Percentiles rank a stretch among this genome's conserved stretches.
Conservation (phyloP, 1,284 basidiomycete genomes). For the Cryptococcus sp. region DNA sequence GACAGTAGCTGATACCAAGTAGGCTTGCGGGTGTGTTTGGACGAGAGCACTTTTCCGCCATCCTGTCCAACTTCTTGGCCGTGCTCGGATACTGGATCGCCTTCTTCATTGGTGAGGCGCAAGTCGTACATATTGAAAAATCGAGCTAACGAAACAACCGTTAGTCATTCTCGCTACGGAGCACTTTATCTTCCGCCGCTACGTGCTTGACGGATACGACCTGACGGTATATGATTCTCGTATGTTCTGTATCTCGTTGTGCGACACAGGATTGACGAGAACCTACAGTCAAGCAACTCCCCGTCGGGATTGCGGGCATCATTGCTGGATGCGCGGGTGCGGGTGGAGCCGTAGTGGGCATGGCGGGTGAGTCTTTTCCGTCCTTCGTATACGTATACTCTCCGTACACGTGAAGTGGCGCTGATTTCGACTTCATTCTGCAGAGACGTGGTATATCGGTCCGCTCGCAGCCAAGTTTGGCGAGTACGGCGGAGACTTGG, state of each 20-base stretch:
- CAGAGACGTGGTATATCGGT: conserved; percentile 58
- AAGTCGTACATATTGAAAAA: not conserved
- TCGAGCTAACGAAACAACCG: not conserved
- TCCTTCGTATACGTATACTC: too few relatives aligned
- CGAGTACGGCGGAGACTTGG: conserved; percentile 60
- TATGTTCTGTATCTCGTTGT: not conserved
- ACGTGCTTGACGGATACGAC: conserved; percentile 58
- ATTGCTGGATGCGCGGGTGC: conserved; percentile 59
- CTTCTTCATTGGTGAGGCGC: conserved; percentile 54
- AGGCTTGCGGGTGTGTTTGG: conserved; percentile 63
- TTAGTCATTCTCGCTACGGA: conserved; percentile 63
- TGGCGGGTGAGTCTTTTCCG: conserved; percentile 26
- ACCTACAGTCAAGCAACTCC: conserved; percentile 53
- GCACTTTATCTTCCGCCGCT: conserved; percentile 61
- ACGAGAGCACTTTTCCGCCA: conserved; percentile 63
- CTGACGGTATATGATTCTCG: conserved; percentile 61
- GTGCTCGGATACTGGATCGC: conserved; percentile 68
- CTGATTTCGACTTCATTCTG: not conserved
- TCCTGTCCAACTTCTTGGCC: conserved; percentile 59
- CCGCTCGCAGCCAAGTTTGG: conserved; percentile 58
- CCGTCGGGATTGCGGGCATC: conserved; percentile 62
- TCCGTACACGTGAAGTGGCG: too few relatives aligned
- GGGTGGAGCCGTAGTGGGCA: conserved; percentile 53
- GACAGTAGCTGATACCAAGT: too few relatives aligned
- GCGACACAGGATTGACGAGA: not conserved